Evolutionary conservation across 2,329 filamentous ascomycete species (phyloP).

Genomic region (Neofusicoccum umdonicola): DNA sequence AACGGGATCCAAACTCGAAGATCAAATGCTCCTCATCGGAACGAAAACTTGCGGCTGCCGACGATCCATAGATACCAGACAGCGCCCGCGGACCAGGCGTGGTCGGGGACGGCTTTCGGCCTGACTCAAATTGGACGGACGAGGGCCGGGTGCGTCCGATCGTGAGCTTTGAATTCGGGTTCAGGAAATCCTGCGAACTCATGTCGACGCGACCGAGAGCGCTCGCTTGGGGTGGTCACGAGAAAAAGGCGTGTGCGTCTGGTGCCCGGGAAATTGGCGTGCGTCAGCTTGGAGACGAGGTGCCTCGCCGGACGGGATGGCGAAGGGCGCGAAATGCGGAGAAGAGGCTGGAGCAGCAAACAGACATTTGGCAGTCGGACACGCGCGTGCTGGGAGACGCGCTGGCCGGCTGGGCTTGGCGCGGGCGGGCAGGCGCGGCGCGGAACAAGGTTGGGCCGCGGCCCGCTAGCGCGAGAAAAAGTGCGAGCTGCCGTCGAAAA

Average conservation of each 20-base stretch:
- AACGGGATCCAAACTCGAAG: constrained; percentile 77
- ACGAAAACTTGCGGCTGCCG: constrained; percentile 55
- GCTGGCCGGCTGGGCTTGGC: constrained; percentile 8
- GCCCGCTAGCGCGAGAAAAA: constrained; percentile 13
- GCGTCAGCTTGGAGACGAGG: neutral
- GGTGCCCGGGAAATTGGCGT: neutral
- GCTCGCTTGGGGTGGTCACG: neutral
- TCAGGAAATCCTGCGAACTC: neutral
- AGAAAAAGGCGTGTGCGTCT: neutral
- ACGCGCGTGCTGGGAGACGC: constrained; percentile 3
- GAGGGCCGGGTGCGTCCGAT: constrained; percentile 7
- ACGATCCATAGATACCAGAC: constrained; percentile 58
- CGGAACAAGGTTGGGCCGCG: constrained; percentile 2
- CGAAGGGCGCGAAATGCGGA: neutral
- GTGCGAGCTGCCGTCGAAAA: constrained; percentile 14
- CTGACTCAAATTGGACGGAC: constrained; percentile 3
- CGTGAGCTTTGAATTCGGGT: neutral
- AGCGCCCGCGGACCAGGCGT: constrained; percentile 60
- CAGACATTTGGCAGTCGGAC: neutral
- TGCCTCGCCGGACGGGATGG: neutral
- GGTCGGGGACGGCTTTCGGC: constrained; percentile 41
- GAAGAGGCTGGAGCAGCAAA: neutral
- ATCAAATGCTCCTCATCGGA: constrained; percentile 78
- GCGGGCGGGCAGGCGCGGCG: neutral
- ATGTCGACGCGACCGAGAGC: neutral